These are phyloP conservation scores for Penicillium desertorum DNA, from an alignment of 495 filamentous ascomycete genomes.

Conservation along the genomic window DNA sequence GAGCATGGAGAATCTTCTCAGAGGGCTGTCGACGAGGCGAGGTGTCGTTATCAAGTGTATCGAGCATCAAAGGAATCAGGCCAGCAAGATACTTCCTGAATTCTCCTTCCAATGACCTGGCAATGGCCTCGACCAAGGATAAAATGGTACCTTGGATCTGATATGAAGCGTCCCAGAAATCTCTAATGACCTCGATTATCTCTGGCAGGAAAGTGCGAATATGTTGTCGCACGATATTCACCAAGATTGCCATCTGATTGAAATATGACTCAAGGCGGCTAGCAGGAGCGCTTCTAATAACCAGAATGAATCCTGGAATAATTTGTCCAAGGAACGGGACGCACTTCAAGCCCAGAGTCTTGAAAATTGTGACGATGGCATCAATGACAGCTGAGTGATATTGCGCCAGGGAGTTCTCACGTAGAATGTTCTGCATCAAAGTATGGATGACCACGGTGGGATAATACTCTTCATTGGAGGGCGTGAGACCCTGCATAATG, in stretches of 20 bases:
- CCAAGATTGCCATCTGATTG: conserved; percentile 88
- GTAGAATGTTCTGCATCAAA: conserved; percentile 78
- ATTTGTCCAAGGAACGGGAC: conserved; percentile 91
- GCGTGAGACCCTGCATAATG: conserved; percentile 96
- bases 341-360: conserved; percentile 90
- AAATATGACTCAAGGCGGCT: conserved; percentile 89
- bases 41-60: conserved; percentile 84
- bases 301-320: conserved; percentile 85
- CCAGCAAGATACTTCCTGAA: conserved; percentile 92
- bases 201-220: conserved; percentile 83
- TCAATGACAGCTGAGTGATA: conserved; percentile 96
- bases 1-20: conserved; percentile 89
- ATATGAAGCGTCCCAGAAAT: conserved; percentile 77
- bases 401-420: conserved; percentile 80
- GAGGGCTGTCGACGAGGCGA: conserved; percentile 70
- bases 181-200: conserved; percentile 78
- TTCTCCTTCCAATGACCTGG: conserved; percentile 90
- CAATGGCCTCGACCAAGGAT: conserved; percentile 85
- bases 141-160: conserved; percentile 87
- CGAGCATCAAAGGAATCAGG: conserved; percentile 87
- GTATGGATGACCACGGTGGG: conserved; percentile 97
- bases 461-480: conserved; percentile 96
- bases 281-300: conserved; percentile 72
- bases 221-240: conserved; percentile 93
- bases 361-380: conserved; percentile 97